Evolutionary conservation across 2,329 filamentous ascomycete species (phyloP), one percentile per base, ranked within the genome.

Genomic region (Xylariaceae sp.): DNA sequence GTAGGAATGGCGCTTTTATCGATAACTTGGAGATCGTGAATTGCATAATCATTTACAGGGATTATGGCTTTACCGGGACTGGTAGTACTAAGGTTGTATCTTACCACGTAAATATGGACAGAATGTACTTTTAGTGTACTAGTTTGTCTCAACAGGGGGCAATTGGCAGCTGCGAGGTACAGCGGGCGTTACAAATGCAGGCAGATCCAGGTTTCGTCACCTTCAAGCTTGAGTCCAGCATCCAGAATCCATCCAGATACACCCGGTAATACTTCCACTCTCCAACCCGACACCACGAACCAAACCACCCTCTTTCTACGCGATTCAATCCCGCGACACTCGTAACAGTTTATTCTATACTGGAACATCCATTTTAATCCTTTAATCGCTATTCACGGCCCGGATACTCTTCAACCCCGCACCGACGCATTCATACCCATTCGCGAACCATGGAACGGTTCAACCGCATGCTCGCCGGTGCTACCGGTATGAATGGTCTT

Each of bases 401-500:
- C 18, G 2, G 18, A 54, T 50, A 52, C 52, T 52, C 39, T 8
- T 11, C 56, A 17, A 50, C 51, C 15, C 23, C 4, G 39, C 15
- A n/a, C 11, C 23, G 15, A 18, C n/a, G n/a, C 49, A 11, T 57
- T n/a, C 51, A 51, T 51, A 66, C 57, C 51, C 58, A 61, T 50
- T 51, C 30, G 55, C 61, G 68, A 80, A 66, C 61, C 49, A 97
- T 97, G 93, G 93, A 97, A 73, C 88, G 93, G 74, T 87, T 97
- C 76, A 92, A 90, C 78, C 86, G 89, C 74, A 88, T 97, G 86
- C 83, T 97, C 68, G 87, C 88, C 66, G 89, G 89, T 63, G 70
- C 70, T 70, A 83, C 85, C 68, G 86, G 87, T 68, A 87, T 90
- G 80, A 82, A 83, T 60, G 81, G 82, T 68, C 78, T 88, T 53